Base-by-base conservation (phyloP, 441 rosid genomes). In the Euphorbia schlechtendalii region DNA sequence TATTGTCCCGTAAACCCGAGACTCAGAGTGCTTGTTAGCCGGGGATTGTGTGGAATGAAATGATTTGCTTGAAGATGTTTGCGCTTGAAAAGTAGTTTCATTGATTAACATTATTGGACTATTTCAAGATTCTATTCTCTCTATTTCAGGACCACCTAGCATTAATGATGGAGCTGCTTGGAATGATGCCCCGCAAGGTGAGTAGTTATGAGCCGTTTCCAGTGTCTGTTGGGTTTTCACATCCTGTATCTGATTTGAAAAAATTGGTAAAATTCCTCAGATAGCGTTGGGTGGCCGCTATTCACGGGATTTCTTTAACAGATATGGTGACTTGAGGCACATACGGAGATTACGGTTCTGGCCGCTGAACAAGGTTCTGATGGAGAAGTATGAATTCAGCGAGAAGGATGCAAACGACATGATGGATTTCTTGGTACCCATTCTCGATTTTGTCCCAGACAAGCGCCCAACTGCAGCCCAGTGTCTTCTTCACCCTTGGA, bases 101-200 rank as follows among this genome's bases (percentile, higher is more conserved):
- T 7, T 32, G 3, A 32, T 32, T 3, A 32, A 24, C 21, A 43
- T 28, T 49, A 64, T 15, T 53, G n/a, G 54, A 68, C n/a, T n/a
- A 27, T 56, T 56, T 15, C 8, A 21, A 36, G 22, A 25, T 62
- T 63, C 8, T 48, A 17, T 54, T 38, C 2, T 60, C n/a, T 24
- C 38, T 22, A n/a, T 56, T 71, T 36, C 79, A 87, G 94, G 94
- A 85, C 64, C 94, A 87, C 71, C 74, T 87, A 41, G 94, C 90
- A 52, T 74, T 87, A 71, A 85, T 87, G 94, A 85, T 85, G 88
- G 90, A 87, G 75, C 90, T 87, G 70, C 78, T 83, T 3, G 94
- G 94, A 27, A 78, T 77, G 87, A 83, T 87, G 84, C 93, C 93
- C 0, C 88, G 94, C 63, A 87, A 85, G 94, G 94, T 87, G 73